Evolutionary conservation across 805 yeast species (phyloP).

Genomic region (Saccharomycopsis babjevae): DNA sequence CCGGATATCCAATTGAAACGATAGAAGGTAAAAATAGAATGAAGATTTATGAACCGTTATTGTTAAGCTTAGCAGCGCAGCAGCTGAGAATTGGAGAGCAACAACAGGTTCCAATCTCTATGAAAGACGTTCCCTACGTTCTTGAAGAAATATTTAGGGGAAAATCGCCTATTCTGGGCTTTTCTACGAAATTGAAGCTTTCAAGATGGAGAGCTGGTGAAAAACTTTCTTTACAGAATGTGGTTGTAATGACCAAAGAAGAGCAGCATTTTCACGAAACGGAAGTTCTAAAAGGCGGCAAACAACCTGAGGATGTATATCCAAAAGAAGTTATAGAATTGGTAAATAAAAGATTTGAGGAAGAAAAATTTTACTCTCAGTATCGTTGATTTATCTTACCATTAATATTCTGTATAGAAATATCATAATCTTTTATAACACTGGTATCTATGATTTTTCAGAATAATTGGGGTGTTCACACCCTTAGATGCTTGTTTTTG

Average conservation of each 20-base stretch:
- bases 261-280: constrained; percentile 78
- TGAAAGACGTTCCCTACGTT: constrained; percentile 68
- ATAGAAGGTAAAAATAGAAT: constrained; percentile 82
- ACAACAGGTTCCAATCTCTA: constrained; percentile 64
- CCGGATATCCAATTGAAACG: constrained; percentile 88
- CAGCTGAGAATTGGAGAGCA: constrained; percentile 70
- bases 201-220: constrained; percentile 74
- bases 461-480: not conserved
- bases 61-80: constrained; percentile 81
- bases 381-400: constrained; percentile 27
- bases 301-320: constrained; percentile 53
- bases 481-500: not conserved
- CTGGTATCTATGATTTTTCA: too few species aligned
- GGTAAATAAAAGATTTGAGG: constrained; percentile 56
- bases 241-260: constrained; percentile 79
- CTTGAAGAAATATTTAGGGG: constrained; percentile 91
- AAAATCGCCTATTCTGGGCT: constrained; percentile 78
- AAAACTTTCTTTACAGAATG: constrained; percentile 62
- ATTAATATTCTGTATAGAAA: too few species aligned
- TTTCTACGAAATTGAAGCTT: constrained; percentile 66
- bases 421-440: too few species aligned
- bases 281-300: constrained; percentile 61
- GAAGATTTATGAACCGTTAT: constrained; percentile 74
- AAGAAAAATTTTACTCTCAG: constrained; percentile 65
- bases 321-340: constrained; percentile 43